Evolutionary conservation across 208 protist species (phyloP).

Genomic region (Angomonas desouzai): DNA sequence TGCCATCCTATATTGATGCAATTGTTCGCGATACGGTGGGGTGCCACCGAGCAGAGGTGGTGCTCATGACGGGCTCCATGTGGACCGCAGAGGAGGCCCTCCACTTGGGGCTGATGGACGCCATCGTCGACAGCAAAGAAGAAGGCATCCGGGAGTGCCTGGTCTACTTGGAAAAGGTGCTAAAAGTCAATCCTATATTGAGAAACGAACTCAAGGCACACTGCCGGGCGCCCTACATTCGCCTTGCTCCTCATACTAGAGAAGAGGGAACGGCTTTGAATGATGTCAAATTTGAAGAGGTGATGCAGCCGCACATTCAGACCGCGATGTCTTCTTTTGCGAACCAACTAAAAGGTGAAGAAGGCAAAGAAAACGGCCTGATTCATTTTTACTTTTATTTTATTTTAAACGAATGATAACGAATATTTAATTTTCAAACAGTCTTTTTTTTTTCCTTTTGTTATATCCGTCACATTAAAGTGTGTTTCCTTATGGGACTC

Average conservation of each 20-base stretch:
- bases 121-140: constrained; percentile 25
- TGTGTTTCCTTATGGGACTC: no score
- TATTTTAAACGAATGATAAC: no score
- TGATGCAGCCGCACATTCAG: not conserved
- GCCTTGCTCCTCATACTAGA: not conserved
- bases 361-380: not conserved
- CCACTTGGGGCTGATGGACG: constrained; percentile 37
- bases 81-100: constrained; percentile 26
- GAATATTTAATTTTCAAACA: no score
- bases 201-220: constrained; percentile 18
- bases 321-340: not conserved
- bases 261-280: not conserved
- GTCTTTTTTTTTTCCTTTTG: no score
- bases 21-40: constrained; percentile 30
- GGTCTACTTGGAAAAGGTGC: constrained; percentile 14
- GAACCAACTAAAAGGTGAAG: constrained; percentile 1
- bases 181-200: constrained; percentile 15
- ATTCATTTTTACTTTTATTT: no score
- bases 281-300: not conserved
- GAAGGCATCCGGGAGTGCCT: constrained; percentile 24
- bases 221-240: not conserved
- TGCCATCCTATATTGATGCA: constrained; percentile 30
- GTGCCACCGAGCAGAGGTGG: constrained; percentile 23
- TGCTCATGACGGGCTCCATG: constrained; percentile 31
- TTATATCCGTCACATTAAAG: no score